These are phyloP conservation scores for Fomitopsis serialis DNA, from an alignment of 768 basidiomycete species.

Conservation along the genomic window DNA sequence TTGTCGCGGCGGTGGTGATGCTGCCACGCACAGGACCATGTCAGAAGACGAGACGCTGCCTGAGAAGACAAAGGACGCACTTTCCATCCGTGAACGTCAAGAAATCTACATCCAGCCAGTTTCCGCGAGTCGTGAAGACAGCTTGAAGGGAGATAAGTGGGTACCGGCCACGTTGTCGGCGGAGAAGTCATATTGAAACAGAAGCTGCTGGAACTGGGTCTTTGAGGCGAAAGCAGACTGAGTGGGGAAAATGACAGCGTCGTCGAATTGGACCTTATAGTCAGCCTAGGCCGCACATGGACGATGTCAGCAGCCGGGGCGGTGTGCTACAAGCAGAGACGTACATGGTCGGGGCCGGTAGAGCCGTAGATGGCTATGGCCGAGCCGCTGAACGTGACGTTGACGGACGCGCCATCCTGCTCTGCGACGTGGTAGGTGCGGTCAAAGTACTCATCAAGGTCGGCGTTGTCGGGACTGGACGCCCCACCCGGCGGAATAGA, in stretches of 20 bases:
- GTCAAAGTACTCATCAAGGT: conserved; percentile 17
- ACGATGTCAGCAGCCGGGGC: neutral
- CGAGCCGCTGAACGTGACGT: conserved; percentile 16
- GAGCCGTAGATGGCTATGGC: conserved; percentile 23
- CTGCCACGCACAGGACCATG: neutral
- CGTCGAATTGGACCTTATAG: conserved; percentile 20
- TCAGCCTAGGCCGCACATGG: conserved; percentile 9
- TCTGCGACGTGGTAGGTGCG: conserved; percentile 22
- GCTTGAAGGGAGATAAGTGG: conserved; percentile 20
- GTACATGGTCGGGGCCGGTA: conserved; percentile 24
- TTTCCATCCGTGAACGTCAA: conserved; percentile 14
- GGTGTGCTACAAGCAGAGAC: neutral
- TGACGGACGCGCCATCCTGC: conserved; percentile 17
- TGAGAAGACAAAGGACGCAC: neutral
- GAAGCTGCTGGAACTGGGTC: conserved; percentile 19
- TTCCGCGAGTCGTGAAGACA: conserved; percentile 1
- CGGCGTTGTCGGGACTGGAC: conserved; percentile 17
- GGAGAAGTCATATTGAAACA: conserved; percentile 17
- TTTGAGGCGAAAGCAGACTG: conserved; percentile 14
- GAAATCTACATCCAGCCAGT: conserved; percentile 27
- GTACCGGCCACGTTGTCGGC: neutral
- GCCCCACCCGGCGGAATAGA: conserved; percentile 20
- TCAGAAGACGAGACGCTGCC: neutral
- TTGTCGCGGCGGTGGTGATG: neutral
- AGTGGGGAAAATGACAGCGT: conserved; percentile 10